These are phyloP conservation scores for Oryza coarctata DNA, from an alignment of 176 grass and related monocot genomes.

Conservation along the genomic window DNA sequence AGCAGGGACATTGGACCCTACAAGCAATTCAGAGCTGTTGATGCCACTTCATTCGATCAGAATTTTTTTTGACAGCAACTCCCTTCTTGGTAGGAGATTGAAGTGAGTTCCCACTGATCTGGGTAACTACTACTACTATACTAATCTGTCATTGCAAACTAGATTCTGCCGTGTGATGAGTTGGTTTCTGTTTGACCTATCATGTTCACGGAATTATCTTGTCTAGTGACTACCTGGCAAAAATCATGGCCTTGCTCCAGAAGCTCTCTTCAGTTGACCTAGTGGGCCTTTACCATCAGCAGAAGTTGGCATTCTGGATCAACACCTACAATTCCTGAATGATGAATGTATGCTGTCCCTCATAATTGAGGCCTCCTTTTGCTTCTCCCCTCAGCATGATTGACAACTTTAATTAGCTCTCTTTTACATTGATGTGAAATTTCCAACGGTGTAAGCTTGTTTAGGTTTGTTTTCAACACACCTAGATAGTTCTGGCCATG, in stretches of 20 bases:
- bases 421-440: neutral
- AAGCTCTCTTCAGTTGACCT: constrained; percentile 59
- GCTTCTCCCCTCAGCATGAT: constrained; percentile 19
- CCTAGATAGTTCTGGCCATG: neutral
- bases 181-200: constrained; percentile 16
- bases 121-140: neutral
- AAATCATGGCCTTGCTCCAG: constrained; percentile 54
- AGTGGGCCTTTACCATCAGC: constrained; percentile 59
- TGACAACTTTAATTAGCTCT: neutral
- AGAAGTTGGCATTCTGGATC: constrained; percentile 84
- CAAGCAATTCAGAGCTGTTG: constrained; percentile 53
- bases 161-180: neutral
- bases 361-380: constrained; percentile 26
- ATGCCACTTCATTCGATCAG: constrained; percentile 35
- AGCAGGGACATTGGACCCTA: constrained; percentile 61
- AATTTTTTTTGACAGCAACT: constrained; percentile 22
- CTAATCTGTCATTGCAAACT: neutral
- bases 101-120: constrained; percentile 66
- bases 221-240: constrained; percentile 2
- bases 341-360: constrained; percentile 72
- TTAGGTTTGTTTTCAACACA: neutral
- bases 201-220: constrained; percentile 14
- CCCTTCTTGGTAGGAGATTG: constrained; percentile 40
- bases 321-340: constrained; percentile 89
- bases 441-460: neutral